phyloP scores from a whole-genome alignment of 1,284 basidiomycete genomes.

The Cutaneotrichosporon mucoides region DNA sequence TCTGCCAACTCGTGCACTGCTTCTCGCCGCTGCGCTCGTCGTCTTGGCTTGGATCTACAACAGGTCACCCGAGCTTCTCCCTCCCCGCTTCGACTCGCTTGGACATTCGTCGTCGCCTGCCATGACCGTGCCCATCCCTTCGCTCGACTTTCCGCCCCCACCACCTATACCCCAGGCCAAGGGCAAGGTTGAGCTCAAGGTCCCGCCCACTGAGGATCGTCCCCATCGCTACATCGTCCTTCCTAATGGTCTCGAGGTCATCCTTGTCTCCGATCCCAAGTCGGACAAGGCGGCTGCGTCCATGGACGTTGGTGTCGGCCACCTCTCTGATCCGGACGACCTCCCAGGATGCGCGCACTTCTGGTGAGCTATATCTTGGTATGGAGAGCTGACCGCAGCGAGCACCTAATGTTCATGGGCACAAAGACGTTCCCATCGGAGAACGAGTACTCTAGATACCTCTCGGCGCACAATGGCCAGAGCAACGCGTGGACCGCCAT shows the following conservation, averaged over 20 bases:
- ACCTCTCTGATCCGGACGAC: constrained; percentile 86
- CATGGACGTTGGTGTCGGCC: constrained; percentile 92
- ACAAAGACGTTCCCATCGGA: constrained; percentile 71
- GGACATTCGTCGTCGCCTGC: neutral
- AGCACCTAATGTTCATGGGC: constrained; percentile 88
- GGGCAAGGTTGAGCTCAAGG: constrained; percentile 56
- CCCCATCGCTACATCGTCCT: constrained; percentile 75
- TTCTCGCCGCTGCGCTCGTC: neutral
- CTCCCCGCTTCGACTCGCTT: neutral
- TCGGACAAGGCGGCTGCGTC: constrained; percentile 95
- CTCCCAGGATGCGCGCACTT: constrained; percentile 49
- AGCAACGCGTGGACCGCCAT: constrained; percentile 95
- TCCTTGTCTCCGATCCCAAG: constrained; percentile 78
- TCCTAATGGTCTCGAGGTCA: constrained; percentile 80
- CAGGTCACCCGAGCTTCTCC: neutral
- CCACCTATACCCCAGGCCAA: constrained; percentile 37
- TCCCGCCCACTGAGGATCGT: constrained; percentile 65
- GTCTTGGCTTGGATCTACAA: constrained; percentile 1
- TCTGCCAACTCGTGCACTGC: neutral
- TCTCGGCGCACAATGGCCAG: constrained; percentile 82
- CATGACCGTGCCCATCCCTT: constrained; percentile 4
- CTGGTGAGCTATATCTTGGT: constrained; percentile 29
- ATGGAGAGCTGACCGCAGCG: constrained; percentile 55
- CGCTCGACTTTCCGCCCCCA: constrained; percentile 26
- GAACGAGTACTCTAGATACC: constrained; percentile 88